Evolutionary conservation across 2,329 filamentous ascomycete species (phyloP).

Genomic region (Neoascochyta sp.): DNA sequence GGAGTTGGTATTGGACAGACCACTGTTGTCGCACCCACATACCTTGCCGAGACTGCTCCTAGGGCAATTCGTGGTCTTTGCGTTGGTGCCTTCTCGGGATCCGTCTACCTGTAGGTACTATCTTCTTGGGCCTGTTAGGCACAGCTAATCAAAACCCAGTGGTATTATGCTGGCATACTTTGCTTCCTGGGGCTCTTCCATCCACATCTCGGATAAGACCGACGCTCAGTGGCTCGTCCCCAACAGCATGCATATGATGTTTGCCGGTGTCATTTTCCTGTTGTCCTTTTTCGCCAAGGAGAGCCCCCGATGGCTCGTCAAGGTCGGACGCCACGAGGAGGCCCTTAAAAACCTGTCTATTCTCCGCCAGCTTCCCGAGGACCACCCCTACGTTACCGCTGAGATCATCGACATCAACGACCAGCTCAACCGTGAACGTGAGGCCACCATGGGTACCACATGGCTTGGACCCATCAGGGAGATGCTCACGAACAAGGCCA

Average conservation of each 20-base stretch:
- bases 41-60: constrained; percentile 69
- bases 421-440: constrained; percentile 66
- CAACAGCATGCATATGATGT: constrained; percentile 73
- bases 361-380: constrained; percentile 57
- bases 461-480: constrained; percentile 65
- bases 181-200: constrained; percentile 55
- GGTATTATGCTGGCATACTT: constrained; percentile 79
- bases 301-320: constrained; percentile 68
- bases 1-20: constrained; percentile 65
- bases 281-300: constrained; percentile 67
- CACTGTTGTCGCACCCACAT: constrained; percentile 65
- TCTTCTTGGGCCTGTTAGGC: too few relatives aligned
- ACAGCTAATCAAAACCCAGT: too few relatives aligned
- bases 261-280: constrained; percentile 66
- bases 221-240: constrained; percentile 58
- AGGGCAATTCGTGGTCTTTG: constrained; percentile 68
- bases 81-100: constrained; percentile 65
- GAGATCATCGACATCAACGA: constrained; percentile 64
- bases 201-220: constrained; percentile 50
- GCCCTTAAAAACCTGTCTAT: constrained; percentile 55
- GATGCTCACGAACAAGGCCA: constrained; percentile 63
- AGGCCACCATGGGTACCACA: constrained; percentile 65
- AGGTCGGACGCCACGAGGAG: constrained; percentile 57
- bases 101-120: constrained; percentile 58
- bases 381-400: constrained; percentile 58